Percentiles rank a stretch among this genome's conserved stretches.
Conservation (phyloP, 2,329 filamentous ascomycete genomes). For the Aspergillus hortae region DNA sequence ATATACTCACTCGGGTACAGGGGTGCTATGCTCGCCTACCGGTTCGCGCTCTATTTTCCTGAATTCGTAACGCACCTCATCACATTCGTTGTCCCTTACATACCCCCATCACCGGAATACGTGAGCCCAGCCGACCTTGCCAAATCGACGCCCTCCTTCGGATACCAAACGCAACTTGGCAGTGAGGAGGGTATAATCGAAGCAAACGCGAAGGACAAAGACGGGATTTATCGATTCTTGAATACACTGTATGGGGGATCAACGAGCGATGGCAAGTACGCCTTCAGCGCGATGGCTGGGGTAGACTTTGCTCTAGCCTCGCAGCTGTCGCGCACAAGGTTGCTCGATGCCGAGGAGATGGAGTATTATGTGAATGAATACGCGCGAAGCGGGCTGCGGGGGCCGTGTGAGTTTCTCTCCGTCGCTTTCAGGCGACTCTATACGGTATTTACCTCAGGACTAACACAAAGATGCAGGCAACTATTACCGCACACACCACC, state of each 20-base stretch:
- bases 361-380: conserved; percentile 6
- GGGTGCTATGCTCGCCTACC: conserved; percentile 6
- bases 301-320: conserved; percentile 1
- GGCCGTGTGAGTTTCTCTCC: conserved; percentile 1
- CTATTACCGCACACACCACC: conserved; percentile 3
- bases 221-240: conserved; percentile 3
- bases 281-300: conserved; percentile 1
- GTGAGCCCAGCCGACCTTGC: not conserved
- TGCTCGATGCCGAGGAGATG: conserved; percentile 4
- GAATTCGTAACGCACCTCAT: conserved; percentile 5
- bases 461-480: conserved; percentile 1
- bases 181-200: conserved; percentile 4
- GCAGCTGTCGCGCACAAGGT: not conserved
- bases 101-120: conserved; percentile 2
- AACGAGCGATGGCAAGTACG: conserved; percentile 4
- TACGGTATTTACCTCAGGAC: not conserved
- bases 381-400: conserved; percentile 2
- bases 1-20: not conserved
- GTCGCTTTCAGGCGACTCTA: not conserved
- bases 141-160: not conserved
- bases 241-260: conserved; percentile 6
- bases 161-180: conserved; percentile 6
- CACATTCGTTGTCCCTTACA: conserved; percentile 5
- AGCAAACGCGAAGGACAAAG: conserved; percentile 2
- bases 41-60: conserved; percentile 2